These are phyloP conservation scores for Ogataea paradorogensis DNA, from an alignment of 805 yeast species.

Conservation along the genomic window DNA sequence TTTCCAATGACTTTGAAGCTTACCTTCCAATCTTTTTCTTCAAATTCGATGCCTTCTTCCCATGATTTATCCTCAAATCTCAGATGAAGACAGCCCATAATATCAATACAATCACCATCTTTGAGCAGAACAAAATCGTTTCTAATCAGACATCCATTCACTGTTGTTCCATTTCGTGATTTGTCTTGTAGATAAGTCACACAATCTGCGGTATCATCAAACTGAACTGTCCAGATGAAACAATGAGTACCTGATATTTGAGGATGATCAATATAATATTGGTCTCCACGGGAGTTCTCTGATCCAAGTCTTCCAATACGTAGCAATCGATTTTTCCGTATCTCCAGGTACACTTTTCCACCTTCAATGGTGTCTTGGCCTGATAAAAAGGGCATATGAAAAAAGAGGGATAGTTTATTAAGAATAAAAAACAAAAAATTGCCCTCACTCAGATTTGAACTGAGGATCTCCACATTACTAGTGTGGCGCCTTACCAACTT, in stretches of 20 bases:
- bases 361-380: constrained; percentile 6
- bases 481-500: constrained; percentile 37
- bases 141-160: constrained; percentile 36
- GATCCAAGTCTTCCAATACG: constrained; percentile 43
- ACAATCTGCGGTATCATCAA: constrained; percentile 47
- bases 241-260: constrained; percentile 49
- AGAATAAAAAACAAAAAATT: constrained; percentile 13
- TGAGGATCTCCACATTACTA: constrained; percentile 37
- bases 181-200: constrained; percentile 48
- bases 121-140: constrained; percentile 33
- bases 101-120: constrained; percentile 37
- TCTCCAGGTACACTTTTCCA: constrained; percentile 4
- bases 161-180: constrained; percentile 49
- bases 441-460: constrained; percentile 36
- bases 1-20: constrained; percentile 43
- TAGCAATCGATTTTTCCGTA: constrained; percentile 33
- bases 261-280: constrained; percentile 34
- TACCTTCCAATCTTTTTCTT: constrained; percentile 41
- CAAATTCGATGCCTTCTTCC: constrained; percentile 6
- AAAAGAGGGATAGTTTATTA: constrained; percentile 8
- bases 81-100: constrained; percentile 32
- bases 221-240: constrained; percentile 34
- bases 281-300: constrained; percentile 23
- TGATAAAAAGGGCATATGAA: constrained; percentile 2
- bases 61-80: constrained; percentile 15